Evolutionary conservation across 2,329 filamentous ascomycete genomes (phyloP), one percentile per base, ranked within the genome.

Genomic region (Alternaria metachromatica): DNA sequence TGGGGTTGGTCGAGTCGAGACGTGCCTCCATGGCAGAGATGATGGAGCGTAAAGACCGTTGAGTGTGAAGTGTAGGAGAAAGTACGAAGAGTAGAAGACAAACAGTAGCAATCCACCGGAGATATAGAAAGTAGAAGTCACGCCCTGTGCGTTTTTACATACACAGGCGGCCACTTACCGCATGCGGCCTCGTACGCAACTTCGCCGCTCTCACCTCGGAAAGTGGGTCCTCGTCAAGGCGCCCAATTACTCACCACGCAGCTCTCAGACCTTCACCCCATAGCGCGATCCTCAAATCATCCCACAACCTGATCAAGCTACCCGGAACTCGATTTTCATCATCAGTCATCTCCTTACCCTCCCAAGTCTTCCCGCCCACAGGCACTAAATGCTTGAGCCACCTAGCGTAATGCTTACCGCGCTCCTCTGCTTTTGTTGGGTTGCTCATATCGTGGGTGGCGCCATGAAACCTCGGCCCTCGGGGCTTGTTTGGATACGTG

Each of bases 21-120:
- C 0, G 33, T 3, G 33, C 1, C 26, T 28, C 26, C 26, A 37
- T 37, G 15, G 8, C 33, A n/a, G 33, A 41, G 11, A 3, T 41
- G n/a, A 18, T 18, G 37, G 0, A 3, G 9, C 1, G 3, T 33
- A 15, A 13, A 33, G 3, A 15, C 12, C 7, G 1, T 7, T 2
- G 30, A 15, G 30, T 41, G 37, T 41, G 11, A 11, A 18, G 37
- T 41, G 15, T 5, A 41, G 5, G 11, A 5, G n/a, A 11, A 41
- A 10, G 4, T 18, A 18, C n/a, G n/a, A 41, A 11, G 37, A 41
- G 37, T 18, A 18, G 37, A 41, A 18, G 15, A 41, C 8, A 18
- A 41, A 1, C 15, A 41, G 33, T 41, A 41, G 15, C 3, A 3
- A 41, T 18, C 5, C 5, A 41, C 9, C 4, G 9, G n/a, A 2